Conservation (phyloP, 1,284 basidiomycete genomes). For the Spongiforma sp. region DNA sequence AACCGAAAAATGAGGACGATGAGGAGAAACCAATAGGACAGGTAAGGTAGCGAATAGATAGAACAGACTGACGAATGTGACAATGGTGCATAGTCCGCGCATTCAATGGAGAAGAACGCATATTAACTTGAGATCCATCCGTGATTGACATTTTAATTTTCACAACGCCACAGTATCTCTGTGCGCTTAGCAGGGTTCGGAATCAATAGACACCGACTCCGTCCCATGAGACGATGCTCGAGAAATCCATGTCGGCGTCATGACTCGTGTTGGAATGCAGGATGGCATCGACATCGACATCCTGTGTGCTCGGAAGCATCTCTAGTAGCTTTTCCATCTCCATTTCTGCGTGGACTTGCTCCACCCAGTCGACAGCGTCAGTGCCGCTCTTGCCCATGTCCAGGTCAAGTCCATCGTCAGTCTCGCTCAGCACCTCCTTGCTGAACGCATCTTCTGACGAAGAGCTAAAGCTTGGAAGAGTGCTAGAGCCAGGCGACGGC, state of each 20-base stretch:
- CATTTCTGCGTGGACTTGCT: conserved; percentile 44
- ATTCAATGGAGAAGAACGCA: conserved; percentile 15
- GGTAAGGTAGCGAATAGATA: conserved; percentile 36
- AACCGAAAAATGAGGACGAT: too few species aligned
- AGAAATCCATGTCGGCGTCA: conserved; percentile 41
- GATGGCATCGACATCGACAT: conserved; percentile 34
- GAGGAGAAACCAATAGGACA: conserved; percentile 28
- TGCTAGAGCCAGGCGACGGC: conserved; percentile 36
- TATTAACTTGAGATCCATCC: conserved; percentile 9
- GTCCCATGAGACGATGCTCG: conserved; percentile 42
- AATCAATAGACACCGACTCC: conserved; percentile 33
- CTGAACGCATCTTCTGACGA: conserved; percentile 35
- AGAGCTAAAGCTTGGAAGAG: conserved; percentile 39
- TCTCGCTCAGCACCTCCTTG: conserved; percentile 31
- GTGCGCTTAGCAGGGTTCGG: not conserved
- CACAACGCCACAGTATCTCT: conserved; percentile 11
- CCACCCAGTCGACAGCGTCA: conserved; percentile 31
- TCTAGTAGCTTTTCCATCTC: conserved; percentile 70
- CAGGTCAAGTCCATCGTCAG: conserved; percentile 20
- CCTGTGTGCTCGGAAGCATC: conserved; percentile 48
- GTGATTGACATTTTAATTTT: conserved; percentile 20
- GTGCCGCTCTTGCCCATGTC: conserved; percentile 36
- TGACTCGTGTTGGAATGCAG: conserved; percentile 27
- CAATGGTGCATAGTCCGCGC: conserved; percentile 21
- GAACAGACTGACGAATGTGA: conserved; percentile 14